Conservation (phyloP, 148 eudicot genomes). For the Fagopyrum homotropicum region DNA sequence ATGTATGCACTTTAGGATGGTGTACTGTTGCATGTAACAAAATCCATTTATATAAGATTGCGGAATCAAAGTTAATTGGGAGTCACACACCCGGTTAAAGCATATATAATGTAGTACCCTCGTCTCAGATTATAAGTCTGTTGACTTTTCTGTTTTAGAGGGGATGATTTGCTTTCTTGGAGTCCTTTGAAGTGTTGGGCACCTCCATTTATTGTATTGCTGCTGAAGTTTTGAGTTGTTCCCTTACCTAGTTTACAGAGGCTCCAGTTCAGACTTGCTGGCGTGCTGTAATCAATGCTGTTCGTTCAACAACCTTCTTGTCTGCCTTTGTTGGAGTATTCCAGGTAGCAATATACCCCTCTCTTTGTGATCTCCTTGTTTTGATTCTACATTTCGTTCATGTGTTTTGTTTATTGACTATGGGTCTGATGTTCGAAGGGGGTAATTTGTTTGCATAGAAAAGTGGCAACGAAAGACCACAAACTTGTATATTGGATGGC, state of each 20-base stretch:
- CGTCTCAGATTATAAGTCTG: not conserved
- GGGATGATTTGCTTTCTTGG: not conserved
- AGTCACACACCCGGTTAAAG: not conserved
- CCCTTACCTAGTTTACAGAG: slow-evolving; percentile 57
- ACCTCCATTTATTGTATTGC: slow-evolving; percentile 10
- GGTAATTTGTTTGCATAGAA: slow-evolving; percentile 89
- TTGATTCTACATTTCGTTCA: not conserved
- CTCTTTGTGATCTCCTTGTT: not conserved
- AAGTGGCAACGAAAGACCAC: slow-evolving; percentile 86
- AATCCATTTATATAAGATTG: not conserved
- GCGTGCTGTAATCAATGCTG: slow-evolving; percentile 86
- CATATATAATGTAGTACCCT: not conserved
- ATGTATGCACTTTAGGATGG: not conserved
- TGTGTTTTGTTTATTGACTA: slow-evolving; percentile 16
- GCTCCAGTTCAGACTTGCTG: slow-evolving; percentile 74
- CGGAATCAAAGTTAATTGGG: not conserved
- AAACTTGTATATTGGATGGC: slow-evolving; percentile 96
- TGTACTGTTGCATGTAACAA: not conserved
- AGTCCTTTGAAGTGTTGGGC: not conserved
- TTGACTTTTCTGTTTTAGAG: not conserved
- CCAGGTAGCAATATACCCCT: slow-evolving; percentile 52
- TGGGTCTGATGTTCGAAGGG: slow-evolving; percentile 38
- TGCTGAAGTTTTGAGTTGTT: not conserved
- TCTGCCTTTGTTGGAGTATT: slow-evolving; percentile 95
- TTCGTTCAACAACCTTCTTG: slow-evolving; percentile 82